Evolutionary conservation across 768 basidiomycete species (phyloP).

Genomic region (Lepiota brunneoincarnata): DNA sequence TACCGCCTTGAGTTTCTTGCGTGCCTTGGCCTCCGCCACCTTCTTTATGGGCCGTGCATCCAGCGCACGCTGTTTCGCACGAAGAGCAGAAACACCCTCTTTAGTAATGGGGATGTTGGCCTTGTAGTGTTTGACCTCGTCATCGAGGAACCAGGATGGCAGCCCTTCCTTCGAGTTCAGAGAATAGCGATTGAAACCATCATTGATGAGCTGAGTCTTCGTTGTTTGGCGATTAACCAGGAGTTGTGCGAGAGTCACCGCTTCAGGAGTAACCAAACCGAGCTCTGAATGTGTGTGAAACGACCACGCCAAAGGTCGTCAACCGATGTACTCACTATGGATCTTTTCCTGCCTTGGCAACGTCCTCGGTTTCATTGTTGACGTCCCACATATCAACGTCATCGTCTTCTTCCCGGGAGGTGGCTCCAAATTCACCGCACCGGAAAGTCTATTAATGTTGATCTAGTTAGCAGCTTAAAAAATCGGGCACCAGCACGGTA

Average conservation of each 20-base stretch:
- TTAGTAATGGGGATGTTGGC: constrained; percentile 96
- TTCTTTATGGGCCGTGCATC: constrained; percentile 99
- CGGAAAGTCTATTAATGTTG: constrained; percentile 8
- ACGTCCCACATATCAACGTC: constrained; percentile 78
- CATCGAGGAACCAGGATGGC: constrained; percentile 96
- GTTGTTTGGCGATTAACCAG: constrained; percentile 90
- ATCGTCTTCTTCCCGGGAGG: constrained; percentile 60
- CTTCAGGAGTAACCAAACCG: constrained; percentile 88
- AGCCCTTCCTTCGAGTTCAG: constrained; percentile 89
- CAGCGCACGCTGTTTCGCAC: constrained; percentile 87
- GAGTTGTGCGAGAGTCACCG: constrained; percentile 86
- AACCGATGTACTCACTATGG: constrained; percentile 46
- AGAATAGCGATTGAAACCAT: constrained; percentile 94
- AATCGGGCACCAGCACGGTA: background rate
- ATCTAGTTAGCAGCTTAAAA: background rate
- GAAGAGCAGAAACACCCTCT: constrained; percentile 83
- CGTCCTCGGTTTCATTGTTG: constrained; percentile 75
- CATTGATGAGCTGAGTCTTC: constrained; percentile 84
- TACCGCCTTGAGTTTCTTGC: constrained; percentile 90
- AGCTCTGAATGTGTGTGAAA: constrained; percentile 11
- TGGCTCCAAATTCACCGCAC: constrained; percentile 73
- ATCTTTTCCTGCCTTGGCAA: constrained; percentile 61
- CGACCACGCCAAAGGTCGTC: background rate
- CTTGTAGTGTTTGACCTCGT: constrained; percentile 91
- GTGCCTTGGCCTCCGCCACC: constrained; percentile 95